Evolutionary conservation across 192 early-diverging fungal species (phyloP), one percentile per base, ranked within the genome.

Genomic region (Oehlia diaphana): DNA sequence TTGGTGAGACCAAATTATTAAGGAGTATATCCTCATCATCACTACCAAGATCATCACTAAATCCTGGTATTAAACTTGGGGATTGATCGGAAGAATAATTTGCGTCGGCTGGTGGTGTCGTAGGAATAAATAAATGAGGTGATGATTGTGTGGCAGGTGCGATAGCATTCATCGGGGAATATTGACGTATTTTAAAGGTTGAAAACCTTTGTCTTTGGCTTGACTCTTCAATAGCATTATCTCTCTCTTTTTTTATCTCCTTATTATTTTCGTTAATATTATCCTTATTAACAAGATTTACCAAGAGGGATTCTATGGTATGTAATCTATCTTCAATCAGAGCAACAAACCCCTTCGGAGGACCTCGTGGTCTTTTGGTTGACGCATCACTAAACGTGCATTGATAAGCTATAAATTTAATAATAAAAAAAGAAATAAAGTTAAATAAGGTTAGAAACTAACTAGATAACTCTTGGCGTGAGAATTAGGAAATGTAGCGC

Each of bases 331-430:
- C 83, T 67, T 92, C 91, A 7, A 92, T 91, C 26, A 82, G 82
- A 14, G 88, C 91, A 10, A 92, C 89, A 75, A 91, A 92, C 44
- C 91, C 91, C 73, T 90, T 91, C 44, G 90, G 89, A 47, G 91
- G 91, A 2, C 91, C 91, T 78, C 77, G 42, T 0, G 77, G 77
- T 53, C 77, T 35, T 69, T 78, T 78, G 1, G 77, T 69, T 12
- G 77, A 78, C 13, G 66, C 42, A 58, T 78, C 77, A 2, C 62
- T 65, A 47, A 78, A 78, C 5, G 50, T 69, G 28, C 77, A 78
- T 78, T 68, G 49, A 61, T 78, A 78, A 16, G 65, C 77, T 78
- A 76, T 42, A 42, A 42, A 37, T 31, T 26, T 31, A 75, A 39
- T 16, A 35, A 39, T 1, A 63, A n/a, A 21, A 39, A 69, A 35